phyloP scores from a whole-genome alignment of 176 grass and related monocot genomes.

The Panicum miliaceum region DNA sequence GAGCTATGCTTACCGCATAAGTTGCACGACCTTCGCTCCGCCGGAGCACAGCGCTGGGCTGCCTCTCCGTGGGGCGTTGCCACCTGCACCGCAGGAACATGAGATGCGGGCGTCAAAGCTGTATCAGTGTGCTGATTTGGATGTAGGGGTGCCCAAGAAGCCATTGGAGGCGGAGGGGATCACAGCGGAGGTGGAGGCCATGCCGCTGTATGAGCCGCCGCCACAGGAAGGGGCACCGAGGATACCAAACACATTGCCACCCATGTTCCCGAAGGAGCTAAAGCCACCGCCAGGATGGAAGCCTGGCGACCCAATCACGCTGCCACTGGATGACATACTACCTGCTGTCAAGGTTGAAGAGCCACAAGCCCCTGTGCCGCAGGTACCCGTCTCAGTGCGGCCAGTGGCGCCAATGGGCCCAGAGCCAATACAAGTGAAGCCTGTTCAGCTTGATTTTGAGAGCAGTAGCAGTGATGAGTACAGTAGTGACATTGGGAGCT shows the following conservation, averaged over 20 bases:
- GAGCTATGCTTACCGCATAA: constrained; percentile 82
- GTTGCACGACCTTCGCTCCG: constrained; percentile 94
- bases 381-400: constrained; percentile 11
- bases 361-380: constrained; percentile 35
- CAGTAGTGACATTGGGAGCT: constrained; percentile 84
- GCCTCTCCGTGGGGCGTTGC: constrained; percentile 71
- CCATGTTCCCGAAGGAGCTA: constrained; percentile 56
- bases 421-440: constrained; percentile 59
- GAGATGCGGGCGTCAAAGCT: constrained; percentile 89
- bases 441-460: constrained; percentile 85
- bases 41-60: constrained; percentile 94
- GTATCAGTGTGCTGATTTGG: constrained; percentile 78
- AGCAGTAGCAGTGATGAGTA: constrained; percentile 86
- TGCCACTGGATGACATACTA: constrained; percentile 56
- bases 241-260: constrained; percentile 73
- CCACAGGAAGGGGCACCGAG: constrained; percentile 55
- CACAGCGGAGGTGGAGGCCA: constrained; percentile 36
- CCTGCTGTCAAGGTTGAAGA: constrained; percentile 65
- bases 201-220: constrained; percentile 57
- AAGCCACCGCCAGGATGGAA: constrained; percentile 88
- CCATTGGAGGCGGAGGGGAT: constrained; percentile 53
- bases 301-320: constrained; percentile 77
- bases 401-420: constrained; percentile 40
- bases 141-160: constrained; percentile 88
- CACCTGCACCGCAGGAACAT: constrained; percentile 87